Percentiles rank a stretch among this genome's conserved stretches.
These are phyloP conservation scores for Stereocaulon alpinum DNA, from an alignment of 495 filamentous ascomycete species.

Conservation along the genomic window DNA sequence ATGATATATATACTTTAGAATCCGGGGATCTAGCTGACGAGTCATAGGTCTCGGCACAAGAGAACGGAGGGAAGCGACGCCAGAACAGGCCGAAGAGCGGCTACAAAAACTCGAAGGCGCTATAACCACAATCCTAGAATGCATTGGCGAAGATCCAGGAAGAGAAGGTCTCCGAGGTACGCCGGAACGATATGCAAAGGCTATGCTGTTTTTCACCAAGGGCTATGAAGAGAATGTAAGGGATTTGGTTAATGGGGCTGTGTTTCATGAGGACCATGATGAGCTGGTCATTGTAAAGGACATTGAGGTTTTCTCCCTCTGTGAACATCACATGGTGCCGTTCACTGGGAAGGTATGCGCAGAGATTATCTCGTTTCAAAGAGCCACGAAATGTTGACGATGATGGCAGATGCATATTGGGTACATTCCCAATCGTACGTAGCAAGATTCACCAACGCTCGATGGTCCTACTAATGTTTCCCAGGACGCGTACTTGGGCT, in stretches of 20 bases:
- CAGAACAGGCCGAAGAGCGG: constrained; percentile 58
- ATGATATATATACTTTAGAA: too few relatives aligned
- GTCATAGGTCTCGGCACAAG: constrained; percentile 62
- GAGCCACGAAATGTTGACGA: constrained; percentile 12
- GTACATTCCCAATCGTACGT: constrained; percentile 68
- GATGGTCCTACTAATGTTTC: constrained; percentile 45
- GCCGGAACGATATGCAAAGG: constrained; percentile 85
- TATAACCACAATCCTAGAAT: constrained; percentile 84
- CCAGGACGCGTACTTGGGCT: constrained; percentile 75
- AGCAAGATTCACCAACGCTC: not conserved
- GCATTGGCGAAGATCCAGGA: constrained; percentile 89
- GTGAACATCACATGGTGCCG: constrained; percentile 95
- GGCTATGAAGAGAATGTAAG: constrained; percentile 94
- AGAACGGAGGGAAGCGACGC: constrained; percentile 66
- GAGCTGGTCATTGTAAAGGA: constrained; percentile 97
- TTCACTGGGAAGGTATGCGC: constrained; percentile 74
- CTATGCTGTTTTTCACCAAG: constrained; percentile 98
- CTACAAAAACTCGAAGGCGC: constrained; percentile 74
- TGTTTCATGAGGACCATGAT: constrained; percentile 95
- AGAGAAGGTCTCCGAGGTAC: constrained; percentile 82
- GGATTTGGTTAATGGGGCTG: constrained; percentile 86
- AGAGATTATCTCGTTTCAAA: not conserved
- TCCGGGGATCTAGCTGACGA: not conserved
- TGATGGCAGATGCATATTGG: constrained; percentile 82
- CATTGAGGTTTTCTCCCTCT: constrained; percentile 90